These are phyloP conservation scores for Ustilago curta DNA, from an alignment of 1,284 basidiomycete species.

Conservation along the genomic window DNA sequence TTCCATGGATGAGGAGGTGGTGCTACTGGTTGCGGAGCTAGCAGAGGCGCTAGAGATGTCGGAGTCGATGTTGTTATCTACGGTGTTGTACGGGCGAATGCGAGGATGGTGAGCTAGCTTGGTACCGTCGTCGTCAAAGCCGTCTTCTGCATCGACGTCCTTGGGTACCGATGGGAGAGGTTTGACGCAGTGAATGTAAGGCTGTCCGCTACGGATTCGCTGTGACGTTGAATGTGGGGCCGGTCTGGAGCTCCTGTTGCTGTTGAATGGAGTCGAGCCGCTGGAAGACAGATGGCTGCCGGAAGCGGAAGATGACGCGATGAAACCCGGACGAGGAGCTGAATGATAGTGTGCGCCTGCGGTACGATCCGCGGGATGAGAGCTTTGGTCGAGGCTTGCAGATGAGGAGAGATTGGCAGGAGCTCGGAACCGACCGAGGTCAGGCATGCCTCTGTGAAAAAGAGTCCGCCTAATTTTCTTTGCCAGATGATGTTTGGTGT, in stretches of 20 bases:
- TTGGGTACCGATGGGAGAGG: conserved; percentile 32
- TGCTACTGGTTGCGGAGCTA: conserved; percentile 17
- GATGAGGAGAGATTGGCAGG: not conserved
- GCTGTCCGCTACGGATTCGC: not conserved
- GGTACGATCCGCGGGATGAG: not conserved
- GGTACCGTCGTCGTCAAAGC: conserved; percentile 12
- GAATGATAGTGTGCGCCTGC: not conserved
- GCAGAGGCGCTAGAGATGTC: conserved; percentile 38
- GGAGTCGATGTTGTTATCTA: conserved; percentile 31
- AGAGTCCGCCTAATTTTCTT: not conserved
- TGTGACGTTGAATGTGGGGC: not conserved
- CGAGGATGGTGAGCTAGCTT: conserved; percentile 14
- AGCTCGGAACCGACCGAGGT: conserved; percentile 7
- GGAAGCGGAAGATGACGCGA: not conserved
- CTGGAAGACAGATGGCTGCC: not conserved
- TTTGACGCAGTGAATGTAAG: conserved; percentile 5
- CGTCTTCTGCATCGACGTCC: conserved; percentile 34
- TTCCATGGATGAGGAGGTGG: conserved; percentile 36
- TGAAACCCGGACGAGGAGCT: not conserved
- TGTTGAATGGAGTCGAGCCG: not conserved
- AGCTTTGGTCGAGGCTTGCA: not conserved
- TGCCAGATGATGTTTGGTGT: not conserved
- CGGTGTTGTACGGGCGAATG: not conserved
- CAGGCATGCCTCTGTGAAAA: conserved; percentile 14
- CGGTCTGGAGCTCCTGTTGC: not conserved